Evolutionary conservation across 2,329 filamentous ascomycete genomes (phyloP).

Genomic region (Trichophyton verrucosum): DNA sequence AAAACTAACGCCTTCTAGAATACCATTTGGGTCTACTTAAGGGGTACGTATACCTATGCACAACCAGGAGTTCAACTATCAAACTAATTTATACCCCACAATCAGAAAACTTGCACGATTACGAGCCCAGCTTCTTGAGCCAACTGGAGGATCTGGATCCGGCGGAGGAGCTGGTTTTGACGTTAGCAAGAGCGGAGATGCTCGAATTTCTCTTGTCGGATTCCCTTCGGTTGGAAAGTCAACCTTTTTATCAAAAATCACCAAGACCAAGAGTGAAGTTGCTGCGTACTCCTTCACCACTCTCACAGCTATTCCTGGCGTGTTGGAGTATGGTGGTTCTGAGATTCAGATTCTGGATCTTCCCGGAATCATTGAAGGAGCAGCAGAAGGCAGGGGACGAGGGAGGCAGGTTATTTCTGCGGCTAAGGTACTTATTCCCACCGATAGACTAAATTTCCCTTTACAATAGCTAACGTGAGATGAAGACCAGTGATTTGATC

Average conservation of each 20-base stretch:
- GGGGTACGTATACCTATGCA: constrained; percentile 51
- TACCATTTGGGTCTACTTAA: constrained; percentile 97
- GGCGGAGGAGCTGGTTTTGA: constrained; percentile 73
- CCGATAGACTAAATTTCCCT: background rate
- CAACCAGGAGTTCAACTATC: background rate
- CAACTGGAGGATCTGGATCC: constrained; percentile 62
- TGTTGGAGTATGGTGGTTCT: constrained; percentile 92
- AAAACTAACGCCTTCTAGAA: constrained; percentile 47
- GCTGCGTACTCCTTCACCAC: constrained; percentile 97
- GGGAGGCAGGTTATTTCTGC: constrained; percentile 94
- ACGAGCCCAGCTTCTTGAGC: constrained; percentile 86
- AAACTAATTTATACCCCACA: background rate
- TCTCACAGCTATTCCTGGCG: constrained; percentile 89
- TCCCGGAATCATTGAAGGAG: constrained; percentile 95
- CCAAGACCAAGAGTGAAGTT: constrained; percentile 91
- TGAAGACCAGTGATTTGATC: constrained; percentile 78
- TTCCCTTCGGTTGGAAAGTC: constrained; percentile 98
- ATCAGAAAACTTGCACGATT: constrained; percentile 85
- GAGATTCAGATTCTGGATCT: constrained; percentile 97
- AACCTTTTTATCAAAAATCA: constrained; percentile 97
- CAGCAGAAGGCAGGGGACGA: constrained; percentile 86
- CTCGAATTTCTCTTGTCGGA: constrained; percentile 91
- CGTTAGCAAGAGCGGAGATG: constrained; percentile 92
- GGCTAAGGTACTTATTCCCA: constrained; percentile 50
- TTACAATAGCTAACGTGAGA: background rate